Evolutionary conservation across 2,329 filamentous ascomycete genomes (phyloP).

Genomic region (Pyrenophora graminea): DNA sequence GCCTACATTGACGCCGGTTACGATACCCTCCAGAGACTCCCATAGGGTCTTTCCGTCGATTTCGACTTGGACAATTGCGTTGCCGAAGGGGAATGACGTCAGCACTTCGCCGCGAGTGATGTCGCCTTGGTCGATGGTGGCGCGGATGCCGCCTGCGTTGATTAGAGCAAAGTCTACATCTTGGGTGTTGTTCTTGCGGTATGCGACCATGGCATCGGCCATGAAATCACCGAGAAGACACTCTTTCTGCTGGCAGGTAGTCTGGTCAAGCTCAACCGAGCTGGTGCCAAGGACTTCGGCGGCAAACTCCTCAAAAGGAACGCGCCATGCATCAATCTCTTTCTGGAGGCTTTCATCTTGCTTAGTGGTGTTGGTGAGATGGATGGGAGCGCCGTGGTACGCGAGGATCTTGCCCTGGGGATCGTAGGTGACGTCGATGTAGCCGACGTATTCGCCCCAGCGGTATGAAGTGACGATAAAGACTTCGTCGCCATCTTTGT

Average conservation of each 20-base stretch:
- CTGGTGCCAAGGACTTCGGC: conserved; percentile 61
- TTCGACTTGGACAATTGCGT: conserved; percentile 63
- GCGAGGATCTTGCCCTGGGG: conserved; percentile 62
- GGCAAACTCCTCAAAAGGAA: conserved; percentile 64
- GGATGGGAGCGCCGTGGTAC: conserved; percentile 67
- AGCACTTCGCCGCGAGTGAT: conserved; percentile 68
- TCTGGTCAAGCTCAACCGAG: conserved; percentile 62
- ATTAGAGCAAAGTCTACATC: conserved; percentile 63
- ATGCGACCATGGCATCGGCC: conserved; percentile 63
- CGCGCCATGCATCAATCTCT: conserved; percentile 63
- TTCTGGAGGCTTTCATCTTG: conserved; percentile 62
- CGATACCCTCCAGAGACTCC: conserved; percentile 63
- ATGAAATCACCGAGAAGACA: conserved; percentile 54
- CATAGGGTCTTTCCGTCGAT: conserved; percentile 60
- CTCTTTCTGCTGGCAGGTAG: conserved; percentile 61
- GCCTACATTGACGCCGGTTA: conserved; percentile 59
- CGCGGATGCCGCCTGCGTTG: conserved; percentile 67
- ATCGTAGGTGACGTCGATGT: conserved; percentile 69
- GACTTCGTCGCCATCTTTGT: conserved; percentile 67
- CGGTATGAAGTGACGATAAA: conserved; percentile 70
- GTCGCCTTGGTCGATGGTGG: conserved; percentile 63
- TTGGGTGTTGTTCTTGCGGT: conserved; percentile 56
- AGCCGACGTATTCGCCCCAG: conserved; percentile 71
- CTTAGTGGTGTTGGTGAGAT: conserved; percentile 64
- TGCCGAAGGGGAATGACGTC: conserved; percentile 69